phyloP scores from a whole-genome alignment of 139 green algal species.

The Zygnema cylindricum region DNA sequence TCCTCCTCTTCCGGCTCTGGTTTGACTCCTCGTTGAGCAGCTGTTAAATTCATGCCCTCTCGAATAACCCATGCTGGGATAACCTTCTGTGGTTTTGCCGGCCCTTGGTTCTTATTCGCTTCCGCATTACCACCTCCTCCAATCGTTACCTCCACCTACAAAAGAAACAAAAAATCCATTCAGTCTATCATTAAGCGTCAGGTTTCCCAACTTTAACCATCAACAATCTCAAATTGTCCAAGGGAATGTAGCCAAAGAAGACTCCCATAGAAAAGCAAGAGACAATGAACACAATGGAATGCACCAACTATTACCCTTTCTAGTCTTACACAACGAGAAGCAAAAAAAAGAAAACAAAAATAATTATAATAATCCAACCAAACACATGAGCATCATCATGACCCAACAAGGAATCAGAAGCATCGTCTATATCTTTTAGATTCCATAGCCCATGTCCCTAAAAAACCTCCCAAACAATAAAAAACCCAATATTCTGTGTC shows the following conservation, averaged over 20 bases:
- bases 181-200: background rate
- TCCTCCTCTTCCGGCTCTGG: constrained; percentile 13
- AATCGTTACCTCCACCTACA: constrained; percentile 46
- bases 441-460: too few species aligned
- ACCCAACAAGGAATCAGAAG: too few species aligned
- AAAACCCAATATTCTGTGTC: too few species aligned
- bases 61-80: constrained; percentile 45
- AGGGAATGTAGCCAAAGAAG: background rate
- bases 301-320: too few species aligned
- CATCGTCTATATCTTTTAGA: too few species aligned
- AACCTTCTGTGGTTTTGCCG: constrained; percentile 33
- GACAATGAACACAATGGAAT: too few species aligned
- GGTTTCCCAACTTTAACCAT: background rate
- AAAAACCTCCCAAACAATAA: too few species aligned
- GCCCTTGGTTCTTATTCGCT: background rate
- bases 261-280: background rate
- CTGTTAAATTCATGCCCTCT: constrained; percentile 56
- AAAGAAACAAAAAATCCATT: background rate
- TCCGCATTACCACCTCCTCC: background rate
- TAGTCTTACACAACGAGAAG: too few species aligned
- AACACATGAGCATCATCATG: too few species aligned
- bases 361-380: too few species aligned
- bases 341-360: too few species aligned
- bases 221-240: constrained; percentile 2
- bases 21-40: constrained; percentile 45